Evolutionary conservation across 75 land plant genomes (phyloP).

Genomic region (Picea sitchensis): DNA sequence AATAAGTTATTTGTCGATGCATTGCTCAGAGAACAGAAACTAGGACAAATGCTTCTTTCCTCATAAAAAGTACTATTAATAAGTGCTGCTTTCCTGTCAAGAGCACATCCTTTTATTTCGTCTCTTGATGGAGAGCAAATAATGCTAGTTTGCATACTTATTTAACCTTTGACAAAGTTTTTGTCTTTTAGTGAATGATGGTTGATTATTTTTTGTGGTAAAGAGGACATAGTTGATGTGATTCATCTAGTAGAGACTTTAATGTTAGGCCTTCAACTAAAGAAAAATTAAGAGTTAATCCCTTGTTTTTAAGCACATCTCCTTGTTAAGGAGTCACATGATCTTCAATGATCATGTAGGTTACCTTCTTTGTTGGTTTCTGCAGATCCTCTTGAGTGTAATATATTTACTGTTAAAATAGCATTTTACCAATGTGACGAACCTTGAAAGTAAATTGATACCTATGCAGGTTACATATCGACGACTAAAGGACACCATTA

Average conservation of each 20-base stretch:
- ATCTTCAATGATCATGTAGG: background rate
- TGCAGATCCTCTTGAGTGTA: background rate
- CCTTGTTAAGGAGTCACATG: background rate
- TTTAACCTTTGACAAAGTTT: background rate
- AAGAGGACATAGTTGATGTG: background rate
- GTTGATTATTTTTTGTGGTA: background rate
- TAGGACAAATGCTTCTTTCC: too few relatives aligned
- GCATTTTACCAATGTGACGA: background rate
- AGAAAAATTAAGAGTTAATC: background rate
- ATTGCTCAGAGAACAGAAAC: too few relatives aligned
- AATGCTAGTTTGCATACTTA: too few relatives aligned
- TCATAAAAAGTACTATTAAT: too few relatives aligned
- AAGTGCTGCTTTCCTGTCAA: too few relatives aligned
- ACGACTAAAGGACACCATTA: constrained; percentile 84
- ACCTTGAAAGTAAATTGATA: background rate
- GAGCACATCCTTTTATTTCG: too few relatives aligned
- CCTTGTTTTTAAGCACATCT: background rate
- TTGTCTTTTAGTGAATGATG: background rate
- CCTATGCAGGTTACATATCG: constrained; percentile 77
- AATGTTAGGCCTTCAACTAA: background rate
- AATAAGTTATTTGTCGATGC: too few relatives aligned
- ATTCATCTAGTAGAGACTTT: too few relatives aligned
- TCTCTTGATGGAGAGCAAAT: too few relatives aligned
- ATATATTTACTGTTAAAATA: background rate
- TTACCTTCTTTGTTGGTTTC: background rate